Evolutionary conservation across 164 flowering plant genomes (phyloP).

Genomic region (Sedum album): DNA sequence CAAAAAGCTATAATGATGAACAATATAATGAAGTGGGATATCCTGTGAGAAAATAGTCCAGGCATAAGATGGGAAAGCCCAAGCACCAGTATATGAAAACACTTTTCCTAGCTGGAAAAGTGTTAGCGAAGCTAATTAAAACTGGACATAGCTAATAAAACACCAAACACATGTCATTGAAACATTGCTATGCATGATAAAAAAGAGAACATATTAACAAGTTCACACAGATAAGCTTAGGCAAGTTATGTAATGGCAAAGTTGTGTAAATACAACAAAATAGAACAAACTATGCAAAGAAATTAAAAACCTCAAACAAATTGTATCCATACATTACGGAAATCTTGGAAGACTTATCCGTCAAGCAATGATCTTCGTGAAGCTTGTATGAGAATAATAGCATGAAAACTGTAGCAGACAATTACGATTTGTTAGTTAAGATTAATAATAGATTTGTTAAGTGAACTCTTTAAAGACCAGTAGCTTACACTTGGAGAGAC

Average conservation of each 20-base stretch:
- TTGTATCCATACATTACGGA: constrained; percentile 58
- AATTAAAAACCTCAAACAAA: background rate
- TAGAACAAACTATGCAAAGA: background rate
- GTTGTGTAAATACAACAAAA: too few species aligned
- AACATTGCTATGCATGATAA: too few species aligned
- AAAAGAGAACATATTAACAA: too few species aligned
- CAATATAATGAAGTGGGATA: background rate
- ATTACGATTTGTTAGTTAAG: constrained; percentile 11
- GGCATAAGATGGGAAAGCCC: background rate
- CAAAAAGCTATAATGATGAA: background rate
- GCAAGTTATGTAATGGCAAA: too few species aligned
- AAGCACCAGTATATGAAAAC: background rate
- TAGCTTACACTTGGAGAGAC: constrained; percentile 67
- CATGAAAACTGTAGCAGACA: constrained; percentile 47
- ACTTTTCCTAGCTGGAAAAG: background rate
- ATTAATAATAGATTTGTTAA: background rate
- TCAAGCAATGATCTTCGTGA: constrained; percentile 44
- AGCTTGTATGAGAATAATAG: constrained; percentile 74
- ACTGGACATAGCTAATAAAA: too few species aligned
- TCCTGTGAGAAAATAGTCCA: background rate
- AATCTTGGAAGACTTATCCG: constrained; percentile 33
- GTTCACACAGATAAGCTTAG: too few species aligned
- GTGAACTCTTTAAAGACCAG: background rate
- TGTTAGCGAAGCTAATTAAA: background rate
- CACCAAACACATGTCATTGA: too few species aligned